Evolutionary conservation across 2,329 filamentous ascomycete species (phyloP).

Genomic region (Xylariaceae sp.): DNA sequence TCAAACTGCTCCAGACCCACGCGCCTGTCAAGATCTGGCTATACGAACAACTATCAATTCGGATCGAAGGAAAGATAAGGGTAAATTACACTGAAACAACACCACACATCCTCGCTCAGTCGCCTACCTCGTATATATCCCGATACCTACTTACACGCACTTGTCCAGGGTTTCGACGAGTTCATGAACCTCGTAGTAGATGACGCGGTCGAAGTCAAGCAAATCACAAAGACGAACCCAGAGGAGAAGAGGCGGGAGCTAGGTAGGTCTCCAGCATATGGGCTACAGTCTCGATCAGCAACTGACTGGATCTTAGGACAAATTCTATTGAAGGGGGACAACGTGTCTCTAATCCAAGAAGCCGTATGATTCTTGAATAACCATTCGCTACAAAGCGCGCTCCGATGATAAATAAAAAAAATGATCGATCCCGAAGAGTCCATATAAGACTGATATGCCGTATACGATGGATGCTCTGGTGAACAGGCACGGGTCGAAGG

Average conservation of each 20-base stretch:
- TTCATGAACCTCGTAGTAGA: conserved; percentile 99
- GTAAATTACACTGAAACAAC: conserved; percentile 44
- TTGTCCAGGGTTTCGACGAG: conserved; percentile 82
- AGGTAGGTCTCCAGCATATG: conserved; percentile 48
- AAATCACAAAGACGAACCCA: conserved; percentile 70
- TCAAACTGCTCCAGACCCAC: conserved; percentile 80
- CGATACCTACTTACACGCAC: neutral
- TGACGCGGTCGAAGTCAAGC: conserved; percentile 86
- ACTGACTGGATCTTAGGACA: conserved; percentile 42
- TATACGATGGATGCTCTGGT: neutral
- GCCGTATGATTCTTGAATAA: conserved; percentile 29
- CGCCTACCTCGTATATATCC: neutral
- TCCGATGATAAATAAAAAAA: conserved; percentile 20
- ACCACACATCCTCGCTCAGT: conserved; percentile 9
- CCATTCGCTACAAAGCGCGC: neutral
- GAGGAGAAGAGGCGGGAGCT: conserved; percentile 72
- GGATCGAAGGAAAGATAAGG: conserved; percentile 94
- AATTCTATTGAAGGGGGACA: conserved; percentile 63
- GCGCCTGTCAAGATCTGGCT: conserved; percentile 91
- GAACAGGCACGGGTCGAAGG: conserved; percentile 1
- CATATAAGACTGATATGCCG: neutral
- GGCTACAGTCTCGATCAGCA: neutral
- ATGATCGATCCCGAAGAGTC: neutral
- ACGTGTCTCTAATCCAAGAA: conserved; percentile 56
- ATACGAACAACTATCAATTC: conserved; percentile 88